Evolutionary conservation across 1,139 yeast species (phyloP), one percentile per base, ranked within the genome.

Genomic region (Pichia kudriavzevii): DNA sequence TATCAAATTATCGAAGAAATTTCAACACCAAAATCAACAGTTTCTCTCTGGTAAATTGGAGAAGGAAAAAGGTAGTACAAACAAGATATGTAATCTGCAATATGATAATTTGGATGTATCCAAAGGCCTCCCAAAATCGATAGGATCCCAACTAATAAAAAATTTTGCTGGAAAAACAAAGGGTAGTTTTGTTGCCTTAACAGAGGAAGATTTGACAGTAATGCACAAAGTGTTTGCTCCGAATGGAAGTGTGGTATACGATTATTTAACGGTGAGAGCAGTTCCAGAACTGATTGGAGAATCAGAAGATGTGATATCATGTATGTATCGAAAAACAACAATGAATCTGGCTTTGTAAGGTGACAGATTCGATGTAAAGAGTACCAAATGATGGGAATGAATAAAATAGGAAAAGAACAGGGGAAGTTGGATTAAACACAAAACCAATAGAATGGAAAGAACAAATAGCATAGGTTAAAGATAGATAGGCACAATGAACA

Each of bases 101-200:
- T 81, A 78, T 53, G 59, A 61, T 3, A 76, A 78, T 48, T 50
- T 79, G 27, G 78, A 74, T 30, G 57, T 69, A 3, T 58, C 72
- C 1, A 58, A 54, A 7, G 69, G 67, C 0, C 58, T 77, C 9
- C 79, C 82, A 2, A 55, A 55, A 22, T 52, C 68, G 3, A 44
- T 72, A n/a, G 39, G 39, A 16, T 8, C 16, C 7, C 25, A 38
- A 7, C 13, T 76, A 34, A 66, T 78, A 31, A 60, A 61, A 28
- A 49, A 53, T 8, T 82, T 83, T 1, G 75, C 70, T 10, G 2
- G 50, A 44, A 10, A 75, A 69, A 50, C 59, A 56, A 15, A 72
- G 70, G 88, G 87, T 0, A 56, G 57, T 36, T 76, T 56, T 48
- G 67, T 75, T 9, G 48, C 58, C 3, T 52, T 79, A 7, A 40